These are phyloP conservation scores for Trypanosoma lewisi DNA, from an alignment of 208 protist species.

Conservation along the genomic window DNA sequence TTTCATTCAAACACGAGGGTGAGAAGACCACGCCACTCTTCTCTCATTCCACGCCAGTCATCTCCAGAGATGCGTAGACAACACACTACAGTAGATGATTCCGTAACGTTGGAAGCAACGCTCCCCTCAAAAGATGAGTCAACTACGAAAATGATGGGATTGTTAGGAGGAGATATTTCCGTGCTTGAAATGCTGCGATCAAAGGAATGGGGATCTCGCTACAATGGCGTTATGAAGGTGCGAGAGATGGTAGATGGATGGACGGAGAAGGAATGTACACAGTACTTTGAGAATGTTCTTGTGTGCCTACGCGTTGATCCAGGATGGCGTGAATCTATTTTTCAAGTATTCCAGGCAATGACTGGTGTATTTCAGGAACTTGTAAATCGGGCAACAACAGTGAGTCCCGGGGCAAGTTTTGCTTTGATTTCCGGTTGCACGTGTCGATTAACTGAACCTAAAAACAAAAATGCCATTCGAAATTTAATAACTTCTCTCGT, in stretches of 20 bases:
- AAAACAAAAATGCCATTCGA: slow-evolving; percentile 50
- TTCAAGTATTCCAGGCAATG: slow-evolving; percentile 70
- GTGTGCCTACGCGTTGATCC: slow-evolving; percentile 68
- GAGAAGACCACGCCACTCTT: not conserved
- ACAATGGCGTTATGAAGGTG: slow-evolving; percentile 63
- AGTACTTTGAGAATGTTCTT: slow-evolving; percentile 51
- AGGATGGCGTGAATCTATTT: slow-evolving; percentile 69
- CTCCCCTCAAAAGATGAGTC: slow-evolving; percentile 69
- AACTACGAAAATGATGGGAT: slow-evolving; percentile 54
- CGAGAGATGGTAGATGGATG: slow-evolving; percentile 48
- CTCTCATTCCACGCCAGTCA: slow-evolving; percentile 4
- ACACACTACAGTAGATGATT: slow-evolving; percentile 37
- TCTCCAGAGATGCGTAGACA: not conserved
- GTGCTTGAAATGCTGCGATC: slow-evolving; percentile 65
- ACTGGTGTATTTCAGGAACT: slow-evolving; percentile 37
- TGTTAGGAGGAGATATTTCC: slow-evolving; percentile 49
- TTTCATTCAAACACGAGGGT: not conserved
- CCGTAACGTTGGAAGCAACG: slow-evolving; percentile 65
- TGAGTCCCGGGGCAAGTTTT: slow-evolving; percentile 60
- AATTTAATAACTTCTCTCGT: slow-evolving; percentile 45
- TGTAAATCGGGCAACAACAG: slow-evolving; percentile 29
- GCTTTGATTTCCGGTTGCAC: slow-evolving; percentile 66
- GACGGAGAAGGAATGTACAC: slow-evolving; percentile 41
- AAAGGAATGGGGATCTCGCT: slow-evolving; percentile 69
- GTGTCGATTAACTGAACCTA: slow-evolving; percentile 65